These are phyloP conservation scores for Allium sativum DNA, from an alignment of 106 monocot species.

Conservation along the genomic window DNA sequence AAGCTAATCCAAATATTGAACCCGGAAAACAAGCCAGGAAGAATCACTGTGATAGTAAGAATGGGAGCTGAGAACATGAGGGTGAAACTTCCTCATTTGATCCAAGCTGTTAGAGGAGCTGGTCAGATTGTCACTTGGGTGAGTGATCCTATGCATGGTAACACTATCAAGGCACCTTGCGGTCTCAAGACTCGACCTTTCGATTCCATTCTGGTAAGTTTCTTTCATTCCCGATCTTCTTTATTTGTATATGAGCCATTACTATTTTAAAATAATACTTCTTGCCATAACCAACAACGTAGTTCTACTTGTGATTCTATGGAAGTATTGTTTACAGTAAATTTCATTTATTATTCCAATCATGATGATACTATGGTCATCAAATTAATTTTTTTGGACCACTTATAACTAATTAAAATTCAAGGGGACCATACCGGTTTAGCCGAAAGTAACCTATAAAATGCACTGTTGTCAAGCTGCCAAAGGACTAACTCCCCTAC, in stretches of 20 bases:
- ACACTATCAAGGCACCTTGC: slow-evolving; percentile 60
- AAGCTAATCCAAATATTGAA: slow-evolving; percentile 70
- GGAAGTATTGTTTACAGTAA: no score
- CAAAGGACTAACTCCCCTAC: no score
- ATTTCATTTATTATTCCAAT: no score
- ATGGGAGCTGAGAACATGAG: slow-evolving; percentile 70
- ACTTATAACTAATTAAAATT: not conserved
- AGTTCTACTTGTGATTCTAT: no score
- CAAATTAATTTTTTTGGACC: not conserved
- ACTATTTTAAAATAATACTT: no score
- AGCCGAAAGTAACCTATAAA: not conserved
- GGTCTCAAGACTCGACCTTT: slow-evolving; percentile 65
- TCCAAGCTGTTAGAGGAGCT: slow-evolving; percentile 40
- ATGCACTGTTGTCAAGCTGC: not conserved
- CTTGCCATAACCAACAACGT: no score
- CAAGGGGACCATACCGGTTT: not conserved
- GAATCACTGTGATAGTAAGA: slow-evolving; percentile 56
- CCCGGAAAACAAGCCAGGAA: slow-evolving; percentile 60
- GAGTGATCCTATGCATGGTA: slow-evolving; percentile 68
- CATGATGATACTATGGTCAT: no score
- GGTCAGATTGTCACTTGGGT: slow-evolving; percentile 84
- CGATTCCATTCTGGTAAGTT: slow-evolving; percentile 39
- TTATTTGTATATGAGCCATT: no score
- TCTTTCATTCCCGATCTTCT: no score
- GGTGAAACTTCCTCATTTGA: slow-evolving; percentile 50